Evolutionary conservation across 345 rosid genomes (phyloP).

Genomic region (Durio zibethinus): DNA sequence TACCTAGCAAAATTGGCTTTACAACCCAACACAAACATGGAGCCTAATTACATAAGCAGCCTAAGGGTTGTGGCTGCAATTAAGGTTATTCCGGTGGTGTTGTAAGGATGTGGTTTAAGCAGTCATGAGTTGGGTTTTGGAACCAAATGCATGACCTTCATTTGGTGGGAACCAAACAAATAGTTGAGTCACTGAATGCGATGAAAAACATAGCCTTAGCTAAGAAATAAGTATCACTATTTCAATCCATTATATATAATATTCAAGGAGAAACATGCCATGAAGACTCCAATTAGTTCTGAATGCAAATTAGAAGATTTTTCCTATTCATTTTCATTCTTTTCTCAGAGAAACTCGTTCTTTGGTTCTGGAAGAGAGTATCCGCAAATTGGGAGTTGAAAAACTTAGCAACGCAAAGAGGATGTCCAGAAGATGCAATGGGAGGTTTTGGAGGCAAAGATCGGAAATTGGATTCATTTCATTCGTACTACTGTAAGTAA

Average conservation of each 20-base stretch:
- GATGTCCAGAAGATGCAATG: conserved; percentile 98
- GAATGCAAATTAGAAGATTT: no score
- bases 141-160: not conserved
- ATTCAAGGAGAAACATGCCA: no score
- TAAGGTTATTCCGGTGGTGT: not conserved
- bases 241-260: no score
- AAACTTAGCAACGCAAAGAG: conserved; percentile 91
- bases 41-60: not conserved
- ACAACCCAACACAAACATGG: not conserved
- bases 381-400: conserved; percentile 88
- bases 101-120: not conserved
- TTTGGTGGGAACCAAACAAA: not conserved
- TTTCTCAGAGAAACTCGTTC: conserved; percentile 79
- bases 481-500: conserved; percentile 96
- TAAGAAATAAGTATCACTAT: not conserved
- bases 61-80: not conserved
- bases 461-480: conserved; percentile 96
- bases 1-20: not conserved
- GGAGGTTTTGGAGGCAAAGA: conserved; percentile 98
- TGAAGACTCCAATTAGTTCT: no score
- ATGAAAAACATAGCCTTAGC: not conserved
- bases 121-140: not conserved
- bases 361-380: conserved; percentile 76
- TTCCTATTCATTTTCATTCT: not conserved
- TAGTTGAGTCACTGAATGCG: not conserved